Evolutionary conservation across 768 basidiomycete species (phyloP), one percentile per base, ranked within the genome.

Genomic region (Lactarius trivialis): DNA sequence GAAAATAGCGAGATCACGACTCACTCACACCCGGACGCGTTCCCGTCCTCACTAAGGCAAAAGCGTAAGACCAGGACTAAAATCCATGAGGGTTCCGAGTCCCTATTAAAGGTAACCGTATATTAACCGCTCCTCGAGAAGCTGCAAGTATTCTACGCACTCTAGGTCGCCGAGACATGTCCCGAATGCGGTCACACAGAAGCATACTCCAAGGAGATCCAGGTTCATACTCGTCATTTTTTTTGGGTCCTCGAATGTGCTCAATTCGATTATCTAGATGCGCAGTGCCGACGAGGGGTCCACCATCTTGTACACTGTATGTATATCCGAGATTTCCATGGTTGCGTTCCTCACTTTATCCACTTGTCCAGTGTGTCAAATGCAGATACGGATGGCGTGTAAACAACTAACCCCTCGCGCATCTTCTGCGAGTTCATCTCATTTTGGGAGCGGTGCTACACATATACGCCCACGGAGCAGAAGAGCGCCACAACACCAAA

Each of bases 201-300:
- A 66, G 88, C 94, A 36, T 93, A 85, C 69, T 93, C 92, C 65
- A 89, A 92, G 74, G 90, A 93, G 73, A 84, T 87, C 75, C 92
- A 95, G 82, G 88, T 89, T 64, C 53, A 82, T 71, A 21, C 34
- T n/a, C 24, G 15, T 19, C 21, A 52, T 43, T 21, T 37, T 56
- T 24, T 24, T 7, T n/a, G n/a, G 9, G 4, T 11, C 33, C 9
- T 36, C 17, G 12, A 17, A 37, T n/a, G 7, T 30, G 48, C 41
- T 58, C 34, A 55, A 55, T 4, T 32, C 2, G 36, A 17, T 32
- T 36, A n/a, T 30, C 14, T 39, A 91, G 89, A 77, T 91, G 72
- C 84, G 93, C 55, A 91, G 91, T 67, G 94, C 92, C 41, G 94
- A 96, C 74, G 94, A 96, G 79, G 94, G 94, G 3, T 91, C 91